phyloP scores from a whole-genome alignment of 208 protist species.

The Porcisia deanei region DNA sequence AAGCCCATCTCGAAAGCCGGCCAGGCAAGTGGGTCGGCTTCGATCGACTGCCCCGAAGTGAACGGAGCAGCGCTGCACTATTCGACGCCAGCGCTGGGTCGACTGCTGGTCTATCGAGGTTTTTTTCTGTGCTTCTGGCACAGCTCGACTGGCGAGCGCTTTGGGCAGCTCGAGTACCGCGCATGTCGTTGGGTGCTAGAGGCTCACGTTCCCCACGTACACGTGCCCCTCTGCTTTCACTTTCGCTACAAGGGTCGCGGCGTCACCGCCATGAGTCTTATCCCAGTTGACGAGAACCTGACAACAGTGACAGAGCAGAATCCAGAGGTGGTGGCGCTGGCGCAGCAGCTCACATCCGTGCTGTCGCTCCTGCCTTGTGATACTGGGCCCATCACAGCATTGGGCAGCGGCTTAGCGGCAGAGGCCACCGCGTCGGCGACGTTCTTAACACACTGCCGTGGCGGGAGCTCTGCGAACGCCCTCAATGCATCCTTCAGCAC shows the following conservation, averaged over 20 bases:
- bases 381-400: not conserved
- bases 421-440: not conserved
- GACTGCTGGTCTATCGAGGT: conserved; percentile 38
- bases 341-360: conserved; percentile 48
- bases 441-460: not conserved
- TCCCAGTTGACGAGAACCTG: conserved; percentile 36
- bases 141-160: conserved; percentile 38
- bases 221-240: conserved; percentile 58
- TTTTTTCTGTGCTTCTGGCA: conserved; percentile 61
- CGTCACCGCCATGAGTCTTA: conserved; percentile 37
- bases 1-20: conserved; percentile 7
- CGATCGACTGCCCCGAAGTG: conserved; percentile 24
- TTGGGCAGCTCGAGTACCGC: conserved; percentile 48
- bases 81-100: conserved; percentile 37
- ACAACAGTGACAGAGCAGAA: conserved; percentile 44
- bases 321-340: conserved; percentile 43
- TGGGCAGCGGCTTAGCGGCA: not conserved
- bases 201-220: conserved; percentile 33
- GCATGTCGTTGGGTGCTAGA: conserved; percentile 49
- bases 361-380: conserved; percentile 44
- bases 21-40: conserved; percentile 13
- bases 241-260: conserved; percentile 56
- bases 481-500: conserved; percentile 13
- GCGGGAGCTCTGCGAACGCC: not conserved
- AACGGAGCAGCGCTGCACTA: conserved; percentile 36